These are phyloP conservation scores for Pythium sp. DNA, from an alignment of 352 stramenopile species.

Conservation along the genomic window DNA sequence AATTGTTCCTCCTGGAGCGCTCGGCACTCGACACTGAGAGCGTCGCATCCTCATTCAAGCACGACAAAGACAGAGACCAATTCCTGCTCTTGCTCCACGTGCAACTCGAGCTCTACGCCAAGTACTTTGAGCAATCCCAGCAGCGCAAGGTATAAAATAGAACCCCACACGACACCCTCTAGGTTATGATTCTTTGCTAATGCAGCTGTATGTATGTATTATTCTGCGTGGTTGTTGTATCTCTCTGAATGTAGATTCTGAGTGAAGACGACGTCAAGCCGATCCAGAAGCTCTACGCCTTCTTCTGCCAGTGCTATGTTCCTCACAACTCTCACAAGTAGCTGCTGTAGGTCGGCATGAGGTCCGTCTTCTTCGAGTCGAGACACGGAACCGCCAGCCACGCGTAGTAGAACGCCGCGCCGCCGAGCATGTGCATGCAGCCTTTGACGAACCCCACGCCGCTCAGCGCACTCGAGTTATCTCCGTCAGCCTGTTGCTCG, in stretches of 20 bases:
- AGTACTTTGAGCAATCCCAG: slow-evolving; percentile 47
- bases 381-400: slow-evolving; percentile 75
- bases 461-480: slow-evolving; percentile 31
- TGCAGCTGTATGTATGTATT: not conserved
- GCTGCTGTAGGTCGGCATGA: slow-evolving; percentile 65
- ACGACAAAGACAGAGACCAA: not conserved
- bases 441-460: slow-evolving; percentile 60
- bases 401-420: slow-evolving; percentile 71
- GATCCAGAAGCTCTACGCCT: slow-evolving; percentile 35
- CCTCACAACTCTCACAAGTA: slow-evolving; percentile 36
- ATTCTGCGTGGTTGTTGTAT: not conserved
- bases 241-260: slow-evolving; percentile 26
- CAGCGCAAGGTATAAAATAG: slow-evolving; percentile 33
- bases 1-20: slow-evolving; percentile 47
- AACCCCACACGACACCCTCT: not conserved
- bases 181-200: not conserved
- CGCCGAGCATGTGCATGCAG: slow-evolving; percentile 64
- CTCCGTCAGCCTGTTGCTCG: not conserved
- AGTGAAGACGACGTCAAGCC: slow-evolving; percentile 28
- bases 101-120: slow-evolving; percentile 49
- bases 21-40: not conserved
- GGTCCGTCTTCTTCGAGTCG: slow-evolving; percentile 82
- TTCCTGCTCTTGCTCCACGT: slow-evolving; percentile 37
- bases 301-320: slow-evolving; percentile 22
- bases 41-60: not conserved